Conservation (phyloP, 495 filamentous ascomycete genomes). For the Penicillium manginii region DNA sequence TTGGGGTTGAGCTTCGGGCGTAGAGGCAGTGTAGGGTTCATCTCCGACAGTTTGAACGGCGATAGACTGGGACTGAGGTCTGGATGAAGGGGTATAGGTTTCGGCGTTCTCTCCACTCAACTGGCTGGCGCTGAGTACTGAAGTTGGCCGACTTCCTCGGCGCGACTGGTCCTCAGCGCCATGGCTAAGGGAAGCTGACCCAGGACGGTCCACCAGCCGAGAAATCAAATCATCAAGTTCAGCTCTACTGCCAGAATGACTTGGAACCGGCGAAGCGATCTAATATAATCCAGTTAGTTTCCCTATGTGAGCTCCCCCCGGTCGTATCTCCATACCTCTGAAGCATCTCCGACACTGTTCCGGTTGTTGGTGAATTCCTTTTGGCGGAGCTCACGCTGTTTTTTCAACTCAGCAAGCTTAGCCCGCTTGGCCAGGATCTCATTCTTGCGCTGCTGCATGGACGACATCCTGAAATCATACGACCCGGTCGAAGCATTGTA, state of each 20-base stretch:
- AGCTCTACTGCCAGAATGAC: constrained; percentile 68
- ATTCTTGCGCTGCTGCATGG: constrained; percentile 84
- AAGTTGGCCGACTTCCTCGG: constrained; percentile 80
- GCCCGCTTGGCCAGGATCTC: constrained; percentile 94
- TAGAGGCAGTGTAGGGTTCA: constrained; percentile 68
- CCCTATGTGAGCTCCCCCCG: constrained; percentile 19
- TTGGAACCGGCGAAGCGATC: constrained; percentile 70
- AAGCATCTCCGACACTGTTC: constrained; percentile 63
- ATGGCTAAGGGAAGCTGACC: constrained; percentile 72
- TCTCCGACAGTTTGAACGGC: constrained; percentile 73
- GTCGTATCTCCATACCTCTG: constrained; percentile 43
- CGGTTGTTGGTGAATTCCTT: constrained; percentile 69
- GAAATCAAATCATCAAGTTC: constrained; percentile 86
- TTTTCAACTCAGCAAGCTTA: constrained; percentile 93
- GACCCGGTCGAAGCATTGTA: constrained; percentile 15
- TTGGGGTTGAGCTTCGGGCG: constrained; percentile 67
- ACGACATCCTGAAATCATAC: constrained; percentile 37
- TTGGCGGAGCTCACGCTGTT: constrained; percentile 80
- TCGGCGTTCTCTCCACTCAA: constrained; percentile 73
- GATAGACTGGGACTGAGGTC: constrained; percentile 49
- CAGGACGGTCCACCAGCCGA: constrained; percentile 73
- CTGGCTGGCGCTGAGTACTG: constrained; percentile 75
- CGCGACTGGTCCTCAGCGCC: constrained; percentile 64
- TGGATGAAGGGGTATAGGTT: constrained; percentile 35
- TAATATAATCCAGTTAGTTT: constrained; percentile 35